Evolutionary conservation across 306 rosid species (phyloP).

Genomic region (Glycyrrhiza uralensis): DNA sequence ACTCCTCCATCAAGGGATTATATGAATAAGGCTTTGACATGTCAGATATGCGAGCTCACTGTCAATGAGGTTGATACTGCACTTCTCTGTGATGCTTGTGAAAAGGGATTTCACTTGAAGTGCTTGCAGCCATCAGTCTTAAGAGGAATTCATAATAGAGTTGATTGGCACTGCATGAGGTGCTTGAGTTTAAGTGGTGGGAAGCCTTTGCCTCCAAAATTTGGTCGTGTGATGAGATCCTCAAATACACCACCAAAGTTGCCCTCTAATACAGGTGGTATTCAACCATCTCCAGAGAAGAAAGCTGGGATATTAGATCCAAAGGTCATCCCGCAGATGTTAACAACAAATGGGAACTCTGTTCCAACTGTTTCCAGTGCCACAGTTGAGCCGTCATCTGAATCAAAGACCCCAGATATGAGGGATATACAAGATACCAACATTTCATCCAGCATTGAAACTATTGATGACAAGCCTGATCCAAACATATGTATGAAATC

Average conservation of each 20-base stretch:
- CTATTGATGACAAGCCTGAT: constrained; percentile 45
- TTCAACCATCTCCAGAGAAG: constrained; percentile 60
- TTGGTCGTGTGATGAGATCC: constrained; percentile 98
- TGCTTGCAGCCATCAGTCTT: constrained; percentile 69
- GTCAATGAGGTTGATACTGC: constrained; percentile 84
- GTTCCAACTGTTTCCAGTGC: constrained; percentile 34
- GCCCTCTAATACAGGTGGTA: constrained; percentile 48
- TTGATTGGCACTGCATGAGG: constrained; percentile 91
- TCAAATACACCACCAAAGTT: constrained; percentile 57
- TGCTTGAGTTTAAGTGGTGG: constrained; percentile 87
- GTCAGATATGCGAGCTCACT: constrained; percentile 74
- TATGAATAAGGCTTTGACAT: constrained; percentile 84
- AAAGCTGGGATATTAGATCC: constrained; percentile 53
- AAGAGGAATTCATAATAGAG: constrained; percentile 88
- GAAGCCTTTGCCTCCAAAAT: constrained; percentile 97
- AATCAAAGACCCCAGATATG: constrained; percentile 28
- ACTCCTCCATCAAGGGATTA: constrained; percentile 99
- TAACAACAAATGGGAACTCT: constrained; percentile 51
- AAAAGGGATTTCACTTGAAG: constrained; percentile 85
- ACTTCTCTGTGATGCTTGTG: constrained; percentile 96
- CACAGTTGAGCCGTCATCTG: constrained; percentile 36
- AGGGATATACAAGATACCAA: constrained; percentile 40
- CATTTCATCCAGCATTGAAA: constrained; percentile 37
- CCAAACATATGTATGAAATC: constrained; percentile 41
- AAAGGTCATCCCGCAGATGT: constrained; percentile 46